Conservation (phyloP, 2,329 filamentous ascomycete species). For the Uncinocarpus reesii region DNA sequence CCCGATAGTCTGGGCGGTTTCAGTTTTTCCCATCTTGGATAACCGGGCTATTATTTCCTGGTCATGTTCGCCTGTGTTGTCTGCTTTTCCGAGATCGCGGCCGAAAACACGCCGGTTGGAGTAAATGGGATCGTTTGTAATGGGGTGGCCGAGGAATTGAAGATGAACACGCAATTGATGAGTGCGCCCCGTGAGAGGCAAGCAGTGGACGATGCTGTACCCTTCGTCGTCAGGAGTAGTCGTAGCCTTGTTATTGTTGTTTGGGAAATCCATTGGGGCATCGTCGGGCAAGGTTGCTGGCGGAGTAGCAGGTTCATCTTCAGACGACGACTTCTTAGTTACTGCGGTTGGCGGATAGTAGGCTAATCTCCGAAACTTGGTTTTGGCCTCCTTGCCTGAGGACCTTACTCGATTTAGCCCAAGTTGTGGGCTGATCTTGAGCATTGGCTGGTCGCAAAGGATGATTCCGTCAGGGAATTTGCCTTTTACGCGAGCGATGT, state of each 20-base stretch:
- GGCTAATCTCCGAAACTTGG: constrained; percentile 83
- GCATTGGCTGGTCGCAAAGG: constrained; percentile 84
- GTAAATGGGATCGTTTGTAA: constrained; percentile 96
- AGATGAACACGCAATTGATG: constrained; percentile 93
- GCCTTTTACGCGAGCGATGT: constrained; percentile 81
- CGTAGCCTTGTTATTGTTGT: constrained; percentile 17
- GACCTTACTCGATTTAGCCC: constrained; percentile 90
- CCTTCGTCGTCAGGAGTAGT: constrained; percentile 47
- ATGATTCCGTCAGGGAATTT: constrained; percentile 85
- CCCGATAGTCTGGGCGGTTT: constrained; percentile 64
- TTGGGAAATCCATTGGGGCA: constrained; percentile 14
- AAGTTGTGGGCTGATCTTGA: constrained; percentile 88
- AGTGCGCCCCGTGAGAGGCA: constrained; percentile 85
- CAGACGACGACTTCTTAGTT: constrained; percentile 16
- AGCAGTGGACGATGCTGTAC: constrained; percentile 89
- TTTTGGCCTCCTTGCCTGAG: constrained; percentile 78
- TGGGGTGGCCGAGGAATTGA: constrained; percentile 87
- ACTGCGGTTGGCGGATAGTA: constrained; percentile 61
- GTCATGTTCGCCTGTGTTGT: constrained; percentile 62
- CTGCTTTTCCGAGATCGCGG: constrained; percentile 58
- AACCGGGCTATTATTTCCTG: constrained; percentile 82
- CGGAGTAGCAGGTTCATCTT: constrained; percentile 11
- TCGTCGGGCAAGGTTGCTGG: constrained; percentile 15
- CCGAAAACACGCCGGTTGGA: constrained; percentile 91
- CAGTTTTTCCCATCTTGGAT: constrained; percentile 83